Evolutionary conservation across 192 early-diverging fungal genomes (phyloP).

Genomic region (Coemansia biformis): DNA sequence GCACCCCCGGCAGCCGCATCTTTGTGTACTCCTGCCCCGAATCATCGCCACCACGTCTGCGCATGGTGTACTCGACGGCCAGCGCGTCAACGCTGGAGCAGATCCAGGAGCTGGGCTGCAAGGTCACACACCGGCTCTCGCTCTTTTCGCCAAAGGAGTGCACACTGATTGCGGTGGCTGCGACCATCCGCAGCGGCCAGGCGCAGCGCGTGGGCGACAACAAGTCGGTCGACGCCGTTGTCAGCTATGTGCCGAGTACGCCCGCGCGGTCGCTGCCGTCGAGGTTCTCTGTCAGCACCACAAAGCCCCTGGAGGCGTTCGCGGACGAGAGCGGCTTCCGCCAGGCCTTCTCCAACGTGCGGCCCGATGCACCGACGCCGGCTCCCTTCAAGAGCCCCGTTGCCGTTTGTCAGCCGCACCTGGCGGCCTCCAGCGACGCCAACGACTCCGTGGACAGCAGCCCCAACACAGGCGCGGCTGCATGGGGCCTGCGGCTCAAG

Average conservation of each 20-base stretch:
- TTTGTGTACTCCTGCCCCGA: slow-evolving; percentile 52
- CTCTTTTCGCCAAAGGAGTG: slow-evolving; percentile 44
- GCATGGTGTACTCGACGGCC: slow-evolving; percentile 52
- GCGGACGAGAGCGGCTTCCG: slow-evolving; percentile 45
- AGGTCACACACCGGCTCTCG: slow-evolving; percentile 34
- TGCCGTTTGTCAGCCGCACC: background rate
- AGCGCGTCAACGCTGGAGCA: slow-evolving; percentile 28
- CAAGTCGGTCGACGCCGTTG: slow-evolving; percentile 34
- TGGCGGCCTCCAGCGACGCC: background rate
- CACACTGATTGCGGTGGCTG: slow-evolving; percentile 41
- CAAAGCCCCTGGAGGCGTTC: slow-evolving; percentile 34
- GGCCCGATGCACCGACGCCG: slow-evolving; percentile 36
- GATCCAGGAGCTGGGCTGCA: slow-evolving; percentile 38
- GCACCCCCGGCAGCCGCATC: slow-evolving; percentile 36
- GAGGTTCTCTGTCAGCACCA: slow-evolving; percentile 28
- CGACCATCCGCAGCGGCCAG: slow-evolving; percentile 36
- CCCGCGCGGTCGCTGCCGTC: slow-evolving; percentile 42
- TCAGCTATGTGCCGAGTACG: slow-evolving; percentile 35
- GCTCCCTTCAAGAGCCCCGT: slow-evolving; percentile 21
- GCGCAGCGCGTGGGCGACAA: slow-evolving; percentile 39
- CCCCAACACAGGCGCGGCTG: slow-evolving; percentile 37
- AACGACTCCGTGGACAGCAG: slow-evolving; percentile 28
- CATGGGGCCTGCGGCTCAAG: slow-evolving; percentile 43
- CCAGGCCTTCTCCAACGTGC: slow-evolving; percentile 33
- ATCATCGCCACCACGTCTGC: slow-evolving; percentile 39